Evolutionary conservation across 352 stramenopile species (phyloP).

Genomic region (Nothophytophthora sp.): DNA sequence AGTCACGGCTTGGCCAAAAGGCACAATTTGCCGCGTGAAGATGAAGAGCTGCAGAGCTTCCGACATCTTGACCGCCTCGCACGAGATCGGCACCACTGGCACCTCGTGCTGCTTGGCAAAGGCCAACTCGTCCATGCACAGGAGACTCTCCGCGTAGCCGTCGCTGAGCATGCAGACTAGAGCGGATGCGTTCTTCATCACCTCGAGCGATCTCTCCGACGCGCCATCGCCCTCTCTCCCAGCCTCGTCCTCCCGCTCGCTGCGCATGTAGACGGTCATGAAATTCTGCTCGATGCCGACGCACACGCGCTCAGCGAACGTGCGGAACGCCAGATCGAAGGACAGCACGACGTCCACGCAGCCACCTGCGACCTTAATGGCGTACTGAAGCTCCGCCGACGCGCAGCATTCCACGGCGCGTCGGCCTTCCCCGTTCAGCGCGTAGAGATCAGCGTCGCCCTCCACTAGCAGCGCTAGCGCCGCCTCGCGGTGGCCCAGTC

Average conservation of each 20-base stretch:
- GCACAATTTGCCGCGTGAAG: slow-evolving; percentile 80
- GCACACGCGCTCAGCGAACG: slow-evolving; percentile 64
- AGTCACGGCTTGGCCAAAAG: slow-evolving; percentile 61
- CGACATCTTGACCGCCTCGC: slow-evolving; percentile 53
- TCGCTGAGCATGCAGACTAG: slow-evolving; percentile 74
- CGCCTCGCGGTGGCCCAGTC: slow-evolving; percentile 53
- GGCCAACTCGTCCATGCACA: slow-evolving; percentile 82
- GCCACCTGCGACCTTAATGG: slow-evolving; percentile 65
- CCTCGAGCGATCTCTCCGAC: slow-evolving; percentile 37
- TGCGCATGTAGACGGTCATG: slow-evolving; percentile 76
- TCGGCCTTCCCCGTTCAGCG: slow-evolving; percentile 49
- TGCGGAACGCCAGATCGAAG: slow-evolving; percentile 65
- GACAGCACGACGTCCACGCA: slow-evolving; percentile 82
- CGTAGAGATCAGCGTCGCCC: slow-evolving; percentile 56
- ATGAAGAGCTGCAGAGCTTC: slow-evolving; percentile 80
- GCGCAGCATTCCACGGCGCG: slow-evolving; percentile 76
- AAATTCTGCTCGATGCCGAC: slow-evolving; percentile 70
- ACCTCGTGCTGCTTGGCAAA: slow-evolving; percentile 73
- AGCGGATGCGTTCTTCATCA: slow-evolving; percentile 67
- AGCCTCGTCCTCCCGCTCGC: slow-evolving; percentile 31
- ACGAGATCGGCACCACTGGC: slow-evolving; percentile 73
- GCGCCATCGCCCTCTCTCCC: slow-evolving; percentile 23
- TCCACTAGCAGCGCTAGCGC: slow-evolving; percentile 62
- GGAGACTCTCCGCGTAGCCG: slow-evolving; percentile 56
- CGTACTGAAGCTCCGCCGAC: slow-evolving; percentile 73